These are phyloP conservation scores for Hypoxylon sp. DNA, from an alignment of 2,329 filamentous ascomycete species.

Conservation along the genomic window DNA sequence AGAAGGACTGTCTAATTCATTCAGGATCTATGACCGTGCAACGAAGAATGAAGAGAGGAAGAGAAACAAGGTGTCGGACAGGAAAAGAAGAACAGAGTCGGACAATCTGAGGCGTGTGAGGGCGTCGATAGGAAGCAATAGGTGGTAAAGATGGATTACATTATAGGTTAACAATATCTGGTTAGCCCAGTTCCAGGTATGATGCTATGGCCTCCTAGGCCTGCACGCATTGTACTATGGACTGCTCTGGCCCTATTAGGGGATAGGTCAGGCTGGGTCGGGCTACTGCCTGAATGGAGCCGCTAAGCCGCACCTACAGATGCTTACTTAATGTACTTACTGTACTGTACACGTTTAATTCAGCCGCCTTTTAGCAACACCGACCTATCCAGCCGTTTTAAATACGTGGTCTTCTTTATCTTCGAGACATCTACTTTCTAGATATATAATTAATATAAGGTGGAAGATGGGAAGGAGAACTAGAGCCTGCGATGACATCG, in stretches of 20 bases:
- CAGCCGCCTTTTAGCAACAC: no score
- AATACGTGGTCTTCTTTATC: no score
- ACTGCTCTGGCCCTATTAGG: no score
- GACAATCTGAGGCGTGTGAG: no score
- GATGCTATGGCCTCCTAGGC: slow-evolving; percentile 20
- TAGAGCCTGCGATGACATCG: no score
- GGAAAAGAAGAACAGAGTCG: slow-evolving; percentile 7
- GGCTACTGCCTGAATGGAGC: slow-evolving; percentile 8
- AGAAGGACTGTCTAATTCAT: neutral
- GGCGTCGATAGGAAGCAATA: slow-evolving; percentile 12
- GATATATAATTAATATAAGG: no score
- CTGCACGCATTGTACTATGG: slow-evolving; percentile 17
- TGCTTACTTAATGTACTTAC: no score
- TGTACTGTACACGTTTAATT: no score
- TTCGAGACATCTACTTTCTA: no score
- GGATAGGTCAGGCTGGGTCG: slow-evolving; percentile 16
- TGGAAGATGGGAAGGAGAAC: no score
- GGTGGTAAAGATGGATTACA: slow-evolving; percentile 18
- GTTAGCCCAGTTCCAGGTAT: neutral
- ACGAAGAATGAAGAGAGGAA: slow-evolving; percentile 1
- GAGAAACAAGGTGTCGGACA: neutral
- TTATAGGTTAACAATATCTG: neutral
- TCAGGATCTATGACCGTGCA: slow-evolving; percentile 8
- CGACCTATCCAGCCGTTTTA: no score
- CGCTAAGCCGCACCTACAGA: no score